Percentiles rank a stretch among this genome's conserved stretches.
phyloP scores from a whole-genome alignment of 305 asterid genomes.

The Stenogyne calaminthoides region DNA sequence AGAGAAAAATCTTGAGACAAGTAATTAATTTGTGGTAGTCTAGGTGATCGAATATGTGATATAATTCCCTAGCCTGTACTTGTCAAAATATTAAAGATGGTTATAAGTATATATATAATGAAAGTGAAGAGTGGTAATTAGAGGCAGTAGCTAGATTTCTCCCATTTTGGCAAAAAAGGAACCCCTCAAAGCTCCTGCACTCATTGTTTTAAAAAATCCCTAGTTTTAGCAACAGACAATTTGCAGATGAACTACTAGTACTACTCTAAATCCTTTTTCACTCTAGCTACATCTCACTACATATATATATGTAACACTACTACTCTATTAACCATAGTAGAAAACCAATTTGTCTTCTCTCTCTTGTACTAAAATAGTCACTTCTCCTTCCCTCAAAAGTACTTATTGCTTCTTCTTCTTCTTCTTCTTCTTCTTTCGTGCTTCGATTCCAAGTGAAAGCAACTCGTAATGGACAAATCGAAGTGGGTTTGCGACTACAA shows the following conservation, averaged over 20 bases:
- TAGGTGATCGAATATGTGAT: constrained; percentile 1
- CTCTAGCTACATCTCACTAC: constrained; percentile 29
- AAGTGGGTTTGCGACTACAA: constrained; percentile 43
- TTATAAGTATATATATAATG: constrained; percentile 23
- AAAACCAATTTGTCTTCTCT: constrained; percentile 12
- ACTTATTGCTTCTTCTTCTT: neutral
- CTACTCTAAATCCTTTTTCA: constrained; percentile 18
- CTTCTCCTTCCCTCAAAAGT: neutral
- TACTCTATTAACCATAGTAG: neutral
- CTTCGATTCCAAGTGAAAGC: neutral
- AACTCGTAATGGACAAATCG: constrained; percentile 39
- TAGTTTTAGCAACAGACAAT: constrained; percentile 50
- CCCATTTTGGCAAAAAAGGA: constrained; percentile 42
- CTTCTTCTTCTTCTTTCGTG: neutral
- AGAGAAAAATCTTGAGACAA: neutral
- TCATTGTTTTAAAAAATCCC: constrained; percentile 52
- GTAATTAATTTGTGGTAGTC: neutral
- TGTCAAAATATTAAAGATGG: constrained; percentile 15
- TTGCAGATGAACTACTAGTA: constrained; percentile 37
- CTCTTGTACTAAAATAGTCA: neutral
- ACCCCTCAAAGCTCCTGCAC: constrained; percentile 38
- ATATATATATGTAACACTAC: neutral
- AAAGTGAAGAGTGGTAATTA: too few relatives aligned
- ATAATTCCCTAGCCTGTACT: constrained; percentile 7
- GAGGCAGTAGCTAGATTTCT: constrained; percentile 36